A percentile compares a stretch with the other conserved stretches of the same genome.
Conservation (phyloP, 75 land plant species). For the Isoetes taiwanensis region DNA sequence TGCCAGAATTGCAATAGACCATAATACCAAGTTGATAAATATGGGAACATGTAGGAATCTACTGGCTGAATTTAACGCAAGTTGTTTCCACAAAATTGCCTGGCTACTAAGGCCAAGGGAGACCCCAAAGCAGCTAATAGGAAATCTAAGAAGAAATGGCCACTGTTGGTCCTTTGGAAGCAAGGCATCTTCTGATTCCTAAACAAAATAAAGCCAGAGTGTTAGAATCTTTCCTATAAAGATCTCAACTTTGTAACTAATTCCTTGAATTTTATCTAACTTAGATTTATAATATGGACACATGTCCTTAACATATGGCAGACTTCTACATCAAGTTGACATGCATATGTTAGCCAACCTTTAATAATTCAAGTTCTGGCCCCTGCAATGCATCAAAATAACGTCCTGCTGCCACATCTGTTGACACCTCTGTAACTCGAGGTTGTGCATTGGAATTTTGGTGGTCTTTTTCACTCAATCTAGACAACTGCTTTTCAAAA, state of each 20-base stretch:
- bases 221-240: no score
- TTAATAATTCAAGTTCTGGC: slow-evolving; percentile 68
- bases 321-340: no score
- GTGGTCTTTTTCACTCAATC: no score
- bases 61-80: slow-evolving; percentile 39
- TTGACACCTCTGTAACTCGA: no score
- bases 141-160: slow-evolving; percentile 92
- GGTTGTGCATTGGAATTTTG: no score
- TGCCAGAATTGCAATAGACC: slow-evolving; percentile 45
- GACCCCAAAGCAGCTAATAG: slow-evolving; percentile 69
- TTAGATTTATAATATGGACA: no score
- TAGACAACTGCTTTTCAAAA: no score
- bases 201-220: no score
- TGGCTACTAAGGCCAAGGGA: slow-evolving; percentile 80
- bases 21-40: slow-evolving; percentile 45
- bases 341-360: no score
- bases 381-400: slow-evolving; percentile 87
- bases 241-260: no score
- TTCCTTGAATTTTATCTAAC: no score
- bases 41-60: slow-evolving; percentile 43
- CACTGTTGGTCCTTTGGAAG: slow-evolving; percentile 68
- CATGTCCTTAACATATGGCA: no score
- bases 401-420: slow-evolving; percentile 66
- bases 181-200: slow-evolving; percentile 66
- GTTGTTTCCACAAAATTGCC: slow-evolving; percentile 55